These are phyloP conservation scores for Drosera capensis DNA, from an alignment of 148 eudicot genomes.

Conservation along the genomic window DNA sequence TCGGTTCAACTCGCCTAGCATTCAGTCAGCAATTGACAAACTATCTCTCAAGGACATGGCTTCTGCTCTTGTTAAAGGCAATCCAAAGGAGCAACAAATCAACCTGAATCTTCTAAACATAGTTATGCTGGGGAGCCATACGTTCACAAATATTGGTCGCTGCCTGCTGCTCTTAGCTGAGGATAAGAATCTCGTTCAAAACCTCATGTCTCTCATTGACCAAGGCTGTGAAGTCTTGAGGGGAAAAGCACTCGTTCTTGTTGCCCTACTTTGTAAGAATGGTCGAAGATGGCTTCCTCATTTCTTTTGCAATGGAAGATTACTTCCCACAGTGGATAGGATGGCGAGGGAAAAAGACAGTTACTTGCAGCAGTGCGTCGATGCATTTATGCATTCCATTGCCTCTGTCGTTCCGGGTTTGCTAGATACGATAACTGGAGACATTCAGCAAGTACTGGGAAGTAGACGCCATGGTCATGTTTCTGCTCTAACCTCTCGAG, in stretches of 20 bases:
- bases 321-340: slow-evolving; percentile 79
- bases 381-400: slow-evolving; percentile 53
- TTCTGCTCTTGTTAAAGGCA: slow-evolving; percentile 66
- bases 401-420: slow-evolving; percentile 60
- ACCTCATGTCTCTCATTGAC: slow-evolving; percentile 67
- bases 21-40: slow-evolving; percentile 62
- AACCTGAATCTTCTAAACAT: slow-evolving; percentile 76
- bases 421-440: slow-evolving; percentile 62
- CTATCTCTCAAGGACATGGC: slow-evolving; percentile 65
- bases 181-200: slow-evolving; percentile 74
- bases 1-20: slow-evolving; percentile 59
- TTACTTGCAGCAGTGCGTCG: slow-evolving; percentile 65
- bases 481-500: slow-evolving; percentile 38
- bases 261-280: slow-evolving; percentile 72
- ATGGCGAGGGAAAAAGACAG: slow-evolving; percentile 69
- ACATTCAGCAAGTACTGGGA: slow-evolving; percentile 74
- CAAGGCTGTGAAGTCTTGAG: slow-evolving; percentile 81
- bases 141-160: slow-evolving; percentile 54
- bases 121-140: slow-evolving; percentile 65
- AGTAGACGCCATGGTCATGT: slow-evolving; percentile 59
- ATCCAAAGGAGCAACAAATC: slow-evolving; percentile 88
- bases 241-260: slow-evolving; percentile 87
- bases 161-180: slow-evolving; percentile 56
- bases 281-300: slow-evolving; percentile 70
- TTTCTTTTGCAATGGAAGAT: slow-evolving; percentile 72